Conservation (phyloP, 2,329 filamentous ascomycete species). For the Hypoxylon sp. region DNA sequence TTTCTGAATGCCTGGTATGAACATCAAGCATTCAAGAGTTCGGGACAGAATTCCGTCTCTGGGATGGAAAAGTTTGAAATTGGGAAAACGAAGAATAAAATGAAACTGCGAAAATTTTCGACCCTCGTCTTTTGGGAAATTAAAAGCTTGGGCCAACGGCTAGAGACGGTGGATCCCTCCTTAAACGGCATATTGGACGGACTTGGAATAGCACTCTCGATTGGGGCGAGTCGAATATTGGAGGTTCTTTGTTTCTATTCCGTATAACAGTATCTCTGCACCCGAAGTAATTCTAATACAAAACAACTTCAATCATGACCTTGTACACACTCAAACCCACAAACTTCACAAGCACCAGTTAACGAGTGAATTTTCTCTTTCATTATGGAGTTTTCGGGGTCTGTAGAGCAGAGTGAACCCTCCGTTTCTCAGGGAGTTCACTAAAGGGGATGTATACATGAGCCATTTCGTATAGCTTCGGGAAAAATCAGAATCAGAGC, state of each 20-base stretch:
- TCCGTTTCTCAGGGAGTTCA: slow-evolving; percentile 11
- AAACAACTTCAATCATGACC: slow-evolving; percentile 5
- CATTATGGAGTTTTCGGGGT: slow-evolving; percentile 40
- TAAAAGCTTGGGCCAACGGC: slow-evolving; percentile 1
- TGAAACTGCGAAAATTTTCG: slow-evolving; percentile 38
- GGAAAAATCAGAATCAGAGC: slow-evolving; percentile 38
- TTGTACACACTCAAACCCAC: slow-evolving; percentile 1
- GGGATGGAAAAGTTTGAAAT: slow-evolving; percentile 14
- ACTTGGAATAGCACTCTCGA: background rate
- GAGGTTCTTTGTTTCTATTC: slow-evolving; percentile 10
- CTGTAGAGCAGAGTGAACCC: slow-evolving; percentile 23
- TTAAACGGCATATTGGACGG: background rate
- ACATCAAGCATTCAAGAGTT: background rate
- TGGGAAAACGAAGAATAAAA: slow-evolving; percentile 26
- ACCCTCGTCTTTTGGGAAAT: slow-evolving; percentile 7
- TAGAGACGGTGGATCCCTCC: background rate
- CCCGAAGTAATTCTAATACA: background rate
- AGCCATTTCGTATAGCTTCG: slow-evolving; percentile 40
- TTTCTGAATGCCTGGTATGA: background rate
- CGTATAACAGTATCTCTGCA: background rate
- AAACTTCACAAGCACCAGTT: slow-evolving; percentile 15
- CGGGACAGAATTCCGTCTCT: slow-evolving; percentile 1
- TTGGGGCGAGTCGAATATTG: background rate
- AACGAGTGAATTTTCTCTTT: slow-evolving; percentile 44
- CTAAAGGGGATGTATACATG: slow-evolving; percentile 41